These are phyloP conservation scores for Cordyceps tenuipes DNA, from an alignment of 2,329 filamentous ascomycete genomes.

Conservation along the genomic window DNA sequence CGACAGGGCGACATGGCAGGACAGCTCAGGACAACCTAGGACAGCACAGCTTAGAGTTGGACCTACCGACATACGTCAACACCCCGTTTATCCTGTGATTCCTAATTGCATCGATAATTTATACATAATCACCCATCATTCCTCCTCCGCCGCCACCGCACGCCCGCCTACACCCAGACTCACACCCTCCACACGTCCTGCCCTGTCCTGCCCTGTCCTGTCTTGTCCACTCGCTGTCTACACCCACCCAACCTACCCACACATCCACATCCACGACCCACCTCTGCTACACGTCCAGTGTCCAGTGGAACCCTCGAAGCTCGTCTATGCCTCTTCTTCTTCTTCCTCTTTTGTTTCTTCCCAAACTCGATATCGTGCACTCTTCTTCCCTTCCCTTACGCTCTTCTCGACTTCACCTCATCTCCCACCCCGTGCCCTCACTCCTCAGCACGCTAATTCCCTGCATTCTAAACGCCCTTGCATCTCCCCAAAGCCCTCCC, in stretches of 20 bases:
- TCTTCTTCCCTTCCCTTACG: not conserved
- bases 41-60: too few relatives aligned
- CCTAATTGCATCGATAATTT: too few relatives aligned
- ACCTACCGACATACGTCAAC: too few relatives aligned
- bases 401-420: not conserved
- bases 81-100: too few relatives aligned
- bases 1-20: too few relatives aligned
- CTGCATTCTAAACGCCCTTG: not conserved
- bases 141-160: not conserved
- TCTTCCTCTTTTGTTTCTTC: constrained; percentile 9
- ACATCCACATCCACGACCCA: constrained; percentile 9
- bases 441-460: not conserved
- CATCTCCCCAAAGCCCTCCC: not conserved
- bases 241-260: not conserved
- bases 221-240: too few relatives aligned
- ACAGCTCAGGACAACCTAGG: not conserved
- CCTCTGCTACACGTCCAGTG: constrained; percentile 12
- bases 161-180: not conserved
- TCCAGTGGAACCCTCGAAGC: constrained; percentile 10
- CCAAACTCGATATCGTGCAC: not conserved
- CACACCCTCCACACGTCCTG: not conserved
- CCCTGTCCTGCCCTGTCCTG: too few relatives aligned
- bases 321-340: constrained; percentile 7
- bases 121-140: not conserved
- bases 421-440: not conserved